These are phyloP conservation scores for Scheffersomyces quercinus DNA, from an alignment of 1,139 yeast genomes.

Conservation along the genomic window DNA sequence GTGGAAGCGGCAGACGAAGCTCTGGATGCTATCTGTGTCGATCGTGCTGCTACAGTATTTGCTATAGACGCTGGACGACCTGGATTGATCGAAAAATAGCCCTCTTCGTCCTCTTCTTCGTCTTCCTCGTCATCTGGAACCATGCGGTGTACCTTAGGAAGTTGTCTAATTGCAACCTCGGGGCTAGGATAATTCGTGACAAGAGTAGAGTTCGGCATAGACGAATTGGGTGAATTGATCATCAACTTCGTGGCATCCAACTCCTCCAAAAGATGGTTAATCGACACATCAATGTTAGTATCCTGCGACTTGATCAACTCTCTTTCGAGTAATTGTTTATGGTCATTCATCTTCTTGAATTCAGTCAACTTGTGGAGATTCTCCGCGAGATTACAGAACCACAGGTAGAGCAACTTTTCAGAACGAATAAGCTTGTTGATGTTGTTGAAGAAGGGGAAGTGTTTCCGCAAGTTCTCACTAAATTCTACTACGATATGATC, in stretches of 20 bases:
- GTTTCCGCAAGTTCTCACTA: slow-evolving; percentile 26
- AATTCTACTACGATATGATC: slow-evolving; percentile 7
- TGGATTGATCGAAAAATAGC: neutral
- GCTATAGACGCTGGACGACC: slow-evolving; percentile 3
- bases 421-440: slow-evolving; percentile 31
- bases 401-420: slow-evolving; percentile 23
- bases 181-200: slow-evolving; percentile 2
- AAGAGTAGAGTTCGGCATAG: slow-evolving; percentile 4
- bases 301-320: slow-evolving; percentile 1
- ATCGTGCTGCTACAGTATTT: slow-evolving; percentile 4
- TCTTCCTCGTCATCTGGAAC: slow-evolving; percentile 1
- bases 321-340: neutral
- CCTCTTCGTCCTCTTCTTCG: neutral
- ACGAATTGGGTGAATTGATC: slow-evolving; percentile 1
- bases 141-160: neutral
- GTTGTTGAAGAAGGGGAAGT: slow-evolving; percentile 32
- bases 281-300: slow-evolving; percentile 1
- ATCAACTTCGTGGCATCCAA: slow-evolving; percentile 4
- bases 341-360: neutral
- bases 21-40: neutral
- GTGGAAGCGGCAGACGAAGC: slow-evolving; percentile 2
- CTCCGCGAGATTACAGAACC: slow-evolving; percentile 29
- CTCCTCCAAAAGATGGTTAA: slow-evolving; percentile 5
- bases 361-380: slow-evolving; percentile 10
- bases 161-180: neutral